Percentiles rank a stretch among this genome's conserved stretches.
phyloP scores from a whole-genome alignment of 208 protist species.

The Crithidia expoeki region DNA sequence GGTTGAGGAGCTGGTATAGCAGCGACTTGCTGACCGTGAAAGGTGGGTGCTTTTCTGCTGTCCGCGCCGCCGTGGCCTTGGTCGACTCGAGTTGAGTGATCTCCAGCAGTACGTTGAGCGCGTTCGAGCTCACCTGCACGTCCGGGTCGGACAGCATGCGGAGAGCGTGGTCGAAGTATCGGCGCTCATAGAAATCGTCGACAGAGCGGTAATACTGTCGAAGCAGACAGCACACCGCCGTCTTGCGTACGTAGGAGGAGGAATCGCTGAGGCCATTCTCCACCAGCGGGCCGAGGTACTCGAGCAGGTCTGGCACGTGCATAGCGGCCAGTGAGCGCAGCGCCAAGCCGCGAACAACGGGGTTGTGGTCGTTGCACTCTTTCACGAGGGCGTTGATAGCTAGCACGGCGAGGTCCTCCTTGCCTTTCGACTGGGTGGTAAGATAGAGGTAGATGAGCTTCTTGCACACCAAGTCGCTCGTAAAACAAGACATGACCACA shows the following conservation, averaged over 20 bases:
- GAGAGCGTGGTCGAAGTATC: constrained; percentile 55
- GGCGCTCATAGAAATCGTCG: constrained; percentile 44
- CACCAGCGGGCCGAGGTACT: constrained; percentile 87
- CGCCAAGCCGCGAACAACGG: constrained; percentile 95
- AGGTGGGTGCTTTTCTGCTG: constrained; percentile 10
- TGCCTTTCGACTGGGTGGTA: constrained; percentile 88
- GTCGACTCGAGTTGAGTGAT: constrained; percentile 57
- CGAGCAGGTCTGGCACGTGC: constrained; percentile 53
- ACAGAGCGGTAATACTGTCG: constrained; percentile 78
- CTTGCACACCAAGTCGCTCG: constrained; percentile 95
- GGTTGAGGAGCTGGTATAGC: constrained; percentile 83
- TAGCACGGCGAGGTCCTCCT: constrained; percentile 93
- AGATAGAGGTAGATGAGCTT: constrained; percentile 98
- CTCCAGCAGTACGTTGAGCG: constrained; percentile 80
- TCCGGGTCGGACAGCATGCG: constrained; percentile 89
- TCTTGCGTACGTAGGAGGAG: constrained; percentile 94
- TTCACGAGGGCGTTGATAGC: constrained; percentile 96
- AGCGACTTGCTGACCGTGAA: constrained; percentile 70
- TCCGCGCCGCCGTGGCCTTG: constrained; percentile 6
- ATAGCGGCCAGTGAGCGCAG: constrained; percentile 93
- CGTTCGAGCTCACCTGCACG: constrained; percentile 81
- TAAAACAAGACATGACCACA: constrained; percentile 91
- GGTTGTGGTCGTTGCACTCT: constrained; percentile 92
- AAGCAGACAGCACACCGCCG: constrained; percentile 86
- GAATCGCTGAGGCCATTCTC: constrained; percentile 76